These are phyloP conservation scores for Hanseniaspora mollemarum DNA, from an alignment of 805 yeast species.

Conservation along the genomic window DNA sequence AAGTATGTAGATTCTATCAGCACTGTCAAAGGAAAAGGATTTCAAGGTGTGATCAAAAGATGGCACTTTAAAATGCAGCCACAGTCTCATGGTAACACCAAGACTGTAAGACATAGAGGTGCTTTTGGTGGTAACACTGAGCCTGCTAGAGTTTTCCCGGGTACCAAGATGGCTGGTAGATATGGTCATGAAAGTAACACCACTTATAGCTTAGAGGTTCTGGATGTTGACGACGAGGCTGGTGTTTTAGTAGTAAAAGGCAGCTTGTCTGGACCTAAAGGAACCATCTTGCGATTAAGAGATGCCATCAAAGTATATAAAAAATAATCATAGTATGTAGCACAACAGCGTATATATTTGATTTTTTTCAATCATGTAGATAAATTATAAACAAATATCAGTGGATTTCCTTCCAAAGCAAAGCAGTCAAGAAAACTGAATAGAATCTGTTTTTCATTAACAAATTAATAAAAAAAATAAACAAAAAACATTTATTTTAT, in stretches of 20 bases:
- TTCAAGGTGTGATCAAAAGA: slow-evolving; percentile 96
- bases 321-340: background rate
- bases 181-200: slow-evolving; percentile 76
- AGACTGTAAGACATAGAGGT: slow-evolving; percentile 91
- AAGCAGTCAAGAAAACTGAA: background rate
- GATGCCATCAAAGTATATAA: slow-evolving; percentile 54
- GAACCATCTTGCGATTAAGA: slow-evolving; percentile 57
- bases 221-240: slow-evolving; percentile 68
- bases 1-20: slow-evolving; percentile 75
- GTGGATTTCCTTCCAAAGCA: no score
- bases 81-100: slow-evolving; percentile 92
- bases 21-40: slow-evolving; percentile 85
- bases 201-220: slow-evolving; percentile 59
- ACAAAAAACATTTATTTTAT: background rate
- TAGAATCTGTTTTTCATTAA: background rate
- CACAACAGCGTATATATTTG: background rate
- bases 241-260: slow-evolving; percentile 82
- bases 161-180: slow-evolving; percentile 96
- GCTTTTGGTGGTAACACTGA: slow-evolving; percentile 91
- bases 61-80: slow-evolving; percentile 78
- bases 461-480: background rate
- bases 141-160: slow-evolving; percentile 93
- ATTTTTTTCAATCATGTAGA: background rate
- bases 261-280: slow-evolving; percentile 79
- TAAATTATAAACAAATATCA: no score